Base-by-base conservation (phyloP, 768 basidiomycete species). In the Panaeolus cyanescens region DNA sequence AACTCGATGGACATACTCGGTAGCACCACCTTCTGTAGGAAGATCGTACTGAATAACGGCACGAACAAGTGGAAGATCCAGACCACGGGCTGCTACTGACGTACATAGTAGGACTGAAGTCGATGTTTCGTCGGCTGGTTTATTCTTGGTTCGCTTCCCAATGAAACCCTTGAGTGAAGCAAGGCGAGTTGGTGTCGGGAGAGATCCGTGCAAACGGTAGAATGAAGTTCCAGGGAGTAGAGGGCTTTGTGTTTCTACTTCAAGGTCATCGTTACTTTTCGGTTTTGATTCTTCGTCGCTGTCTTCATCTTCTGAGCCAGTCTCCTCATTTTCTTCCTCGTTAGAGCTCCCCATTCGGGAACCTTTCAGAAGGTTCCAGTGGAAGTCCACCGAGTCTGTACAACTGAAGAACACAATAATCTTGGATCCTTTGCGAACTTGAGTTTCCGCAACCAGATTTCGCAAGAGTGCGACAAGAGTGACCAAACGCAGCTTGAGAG, bases 311-410 rank as follows among this genome's bases (percentile, higher is more conserved):
- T 65, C 69, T 17, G 64, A 54, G 8, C 28, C 58, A 6, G 55
- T 57, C 17, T 63, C 62, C 19, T 40, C 34, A 5, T 56, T 50
- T n/a, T 66, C 73, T 15, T 68, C 70, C 3, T 64, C 73, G 7
- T 67, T 69, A 30, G 69, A 65, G 19, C 72, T 64, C 7, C 80
- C 85, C 91, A 96, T 95, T 5, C 75, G 68, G 19, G 92, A 79
- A 4, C 87, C 85, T 0, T 89, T 90, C 1, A 99, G 75, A 20
- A 98, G 77, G 55, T 83, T 85, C 93, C 94, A 99, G 70, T 96
- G 95, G 69, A 94, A 98, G 72, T 99, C 96, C 17, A 99, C 97
- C 2, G 97, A 96, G 74, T 98, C 96, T 5, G 95, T 99, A 68
- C 95, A 98, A 66, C 92, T 96, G 62, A 99, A 78, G 75, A 99